Conservation (phyloP, 495 filamentous ascomycete genomes). For the Aspergillus steynii region DNA sequence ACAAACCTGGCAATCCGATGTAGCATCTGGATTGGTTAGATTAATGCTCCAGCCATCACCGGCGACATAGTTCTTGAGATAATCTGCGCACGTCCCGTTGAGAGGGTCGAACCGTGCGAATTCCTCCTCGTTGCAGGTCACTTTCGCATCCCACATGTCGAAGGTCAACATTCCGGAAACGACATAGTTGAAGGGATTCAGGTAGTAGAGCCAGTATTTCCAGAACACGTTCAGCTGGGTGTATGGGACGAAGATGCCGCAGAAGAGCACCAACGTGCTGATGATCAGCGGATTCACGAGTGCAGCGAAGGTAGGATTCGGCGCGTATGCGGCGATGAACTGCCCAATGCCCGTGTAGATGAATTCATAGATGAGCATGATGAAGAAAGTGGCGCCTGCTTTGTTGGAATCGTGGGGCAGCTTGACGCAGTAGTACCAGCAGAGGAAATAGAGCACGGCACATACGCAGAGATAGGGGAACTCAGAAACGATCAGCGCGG, state of each 20-base stretch:
- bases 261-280: conserved; percentile 57
- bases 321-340: conserved; percentile 59
- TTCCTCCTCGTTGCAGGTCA: conserved; percentile 54
- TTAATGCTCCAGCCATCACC: conserved; percentile 40
- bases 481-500: conserved; percentile 51
- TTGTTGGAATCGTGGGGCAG: conserved; percentile 40
- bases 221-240: conserved; percentile 55
- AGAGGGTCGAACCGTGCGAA: conserved; percentile 47
- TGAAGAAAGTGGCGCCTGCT: conserved; percentile 56
- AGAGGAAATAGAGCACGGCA: conserved; percentile 49
- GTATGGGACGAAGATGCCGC: conserved; percentile 43
- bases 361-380: conserved; percentile 55
- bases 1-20: conserved; percentile 55
- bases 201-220: conserved; percentile 57
- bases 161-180: conserved; percentile 53
- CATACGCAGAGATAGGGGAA: conserved; percentile 53
- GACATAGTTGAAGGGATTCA: conserved; percentile 61
- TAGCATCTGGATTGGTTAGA: conserved; percentile 47
- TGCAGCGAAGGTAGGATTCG: conserved; percentile 55
- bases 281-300: conserved; percentile 57
- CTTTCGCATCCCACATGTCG: conserved; percentile 49
- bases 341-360: conserved; percentile 61
- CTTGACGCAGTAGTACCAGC: conserved; percentile 53
- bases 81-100: conserved; percentile 49
- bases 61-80: conserved; percentile 45